These are phyloP conservation scores for Scutellaria baicalensis DNA, from an alignment of 257 asterid species.

Conservation along the genomic window DNA sequence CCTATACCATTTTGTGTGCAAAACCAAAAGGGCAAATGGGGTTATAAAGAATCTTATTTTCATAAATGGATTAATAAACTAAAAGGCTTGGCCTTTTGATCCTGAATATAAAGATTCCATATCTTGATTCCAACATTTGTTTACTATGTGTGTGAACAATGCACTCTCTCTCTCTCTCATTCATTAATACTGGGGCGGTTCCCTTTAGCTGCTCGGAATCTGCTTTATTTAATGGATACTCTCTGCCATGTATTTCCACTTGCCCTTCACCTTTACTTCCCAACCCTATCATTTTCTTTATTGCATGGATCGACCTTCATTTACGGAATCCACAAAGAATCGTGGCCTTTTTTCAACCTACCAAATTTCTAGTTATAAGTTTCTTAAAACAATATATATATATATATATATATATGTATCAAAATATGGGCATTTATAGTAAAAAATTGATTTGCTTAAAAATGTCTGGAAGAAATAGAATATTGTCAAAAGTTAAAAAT, in stretches of 20 bases:
- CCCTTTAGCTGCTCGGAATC: not conserved
- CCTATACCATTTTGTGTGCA: not conserved
- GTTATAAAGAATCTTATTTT: not conserved
- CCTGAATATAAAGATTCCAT: conserved; percentile 8
- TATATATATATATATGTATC: too few relatives aligned
- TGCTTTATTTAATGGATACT: conserved; percentile 16
- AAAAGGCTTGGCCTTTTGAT: conserved; percentile 1
- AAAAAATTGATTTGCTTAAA: too few relatives aligned
- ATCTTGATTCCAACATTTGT: conserved; percentile 22
- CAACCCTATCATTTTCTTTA: not conserved
- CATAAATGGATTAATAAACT: not conserved
- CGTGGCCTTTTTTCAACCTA: too few relatives aligned
- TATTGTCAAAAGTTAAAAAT: too few relatives aligned
- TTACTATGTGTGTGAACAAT: too few relatives aligned
- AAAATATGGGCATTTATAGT: too few relatives aligned
- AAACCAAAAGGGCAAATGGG: conserved; percentile 15
- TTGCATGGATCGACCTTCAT: not conserved
- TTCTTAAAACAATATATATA: too few relatives aligned
- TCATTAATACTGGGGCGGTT: conserved; percentile 29
- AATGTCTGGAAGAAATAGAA: too few relatives aligned
- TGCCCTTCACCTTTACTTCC: not conserved
- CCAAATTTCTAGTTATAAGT: too few relatives aligned
- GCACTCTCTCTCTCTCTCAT: too few relatives aligned
- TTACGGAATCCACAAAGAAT: too few relatives aligned
- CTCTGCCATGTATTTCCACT: conserved; percentile 8